Conservation (phyloP, 164 flowering plant genomes). For the Vitis vinifera region ASM3070453v1 NC_081806.1:15083501-15084000, state of each 20-base stretch:
- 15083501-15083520: neutral
- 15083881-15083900: conserved; percentile 12
- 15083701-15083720: conserved; percentile 34
- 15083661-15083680: conserved; percentile 43
- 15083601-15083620: conserved; percentile 49
- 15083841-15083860: conserved; percentile 39
- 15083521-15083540: neutral
- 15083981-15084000: conserved; percentile 40
- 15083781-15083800: neutral
- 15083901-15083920: conserved; percentile 24
- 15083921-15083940: conserved; percentile 14
- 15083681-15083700: conserved; percentile 39
- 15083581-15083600: conserved; percentile 26
- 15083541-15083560: neutral
- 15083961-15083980: conserved; percentile 43
- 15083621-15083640: conserved; percentile 37
- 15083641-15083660: conserved; percentile 43
- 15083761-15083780: conserved; percentile 6
- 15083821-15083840: neutral
- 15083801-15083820: too few relatives aligned
- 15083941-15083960: conserved; percentile 3
- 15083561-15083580: conserved; percentile 19
- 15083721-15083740: conserved; percentile 44
- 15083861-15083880: conserved; percentile 28
- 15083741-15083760: conserved; percentile 17